These are phyloP conservation scores for Globisporangium cederbergense DNA, from an alignment of 352 stramenopile genomes.

Conservation along the genomic window DNA sequence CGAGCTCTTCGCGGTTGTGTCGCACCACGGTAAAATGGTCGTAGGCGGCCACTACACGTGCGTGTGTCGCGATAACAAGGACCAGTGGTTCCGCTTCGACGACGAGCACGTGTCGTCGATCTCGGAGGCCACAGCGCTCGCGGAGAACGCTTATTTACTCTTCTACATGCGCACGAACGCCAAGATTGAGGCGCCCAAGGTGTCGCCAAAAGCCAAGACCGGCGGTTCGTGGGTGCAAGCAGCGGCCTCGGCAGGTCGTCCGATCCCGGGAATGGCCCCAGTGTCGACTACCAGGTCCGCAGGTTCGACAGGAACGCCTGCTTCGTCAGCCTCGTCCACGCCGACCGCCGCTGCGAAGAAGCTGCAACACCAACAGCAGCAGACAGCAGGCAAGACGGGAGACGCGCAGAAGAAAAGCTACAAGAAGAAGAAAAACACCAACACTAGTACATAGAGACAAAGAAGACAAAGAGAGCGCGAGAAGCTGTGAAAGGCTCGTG, in stretches of 20 bases:
- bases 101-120: slow-evolving; percentile 81
- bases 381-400: not conserved
- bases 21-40: slow-evolving; percentile 76
- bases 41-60: slow-evolving; percentile 83
- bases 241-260: not conserved
- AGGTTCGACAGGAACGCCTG: not conserved
- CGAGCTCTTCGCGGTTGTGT: slow-evolving; percentile 82
- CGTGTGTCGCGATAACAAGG: slow-evolving; percentile 83
- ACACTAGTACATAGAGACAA: slow-evolving; percentile 4
- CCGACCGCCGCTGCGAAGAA: not conserved
- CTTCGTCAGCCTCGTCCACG: slow-evolving; percentile 2
- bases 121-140: slow-evolving; percentile 61
- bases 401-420: slow-evolving; percentile 4
- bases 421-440: slow-evolving; percentile 4
- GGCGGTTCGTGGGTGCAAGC: slow-evolving; percentile 1
- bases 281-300: not conserved
- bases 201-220: not conserved
- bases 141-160: slow-evolving; percentile 76
- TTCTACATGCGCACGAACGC: slow-evolving; percentile 74
- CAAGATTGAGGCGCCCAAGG: slow-evolving; percentile 3
- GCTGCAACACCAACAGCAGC: not conserved
- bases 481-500: not conserved
- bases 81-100: slow-evolving; percentile 84
- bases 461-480: not conserved
- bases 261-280: slow-evolving; percentile 7